These are phyloP conservation scores for Kodamaea alishanica DNA, from an alignment of 1,139 yeast species.

Conservation along the genomic window DNA sequence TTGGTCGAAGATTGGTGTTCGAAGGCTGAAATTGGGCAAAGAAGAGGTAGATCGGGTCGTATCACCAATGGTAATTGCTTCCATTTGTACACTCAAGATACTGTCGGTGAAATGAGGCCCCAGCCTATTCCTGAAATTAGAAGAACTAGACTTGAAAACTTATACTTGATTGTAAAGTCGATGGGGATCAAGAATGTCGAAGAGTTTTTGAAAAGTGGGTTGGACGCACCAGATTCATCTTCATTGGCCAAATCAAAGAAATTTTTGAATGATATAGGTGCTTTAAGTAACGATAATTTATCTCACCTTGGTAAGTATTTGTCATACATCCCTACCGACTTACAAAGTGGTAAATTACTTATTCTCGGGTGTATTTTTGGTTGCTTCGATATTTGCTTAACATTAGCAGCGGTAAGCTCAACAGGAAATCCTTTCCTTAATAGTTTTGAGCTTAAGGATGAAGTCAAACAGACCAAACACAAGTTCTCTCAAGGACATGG, in stretches of 20 bases:
- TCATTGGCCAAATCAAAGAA: slow-evolving; percentile 62
- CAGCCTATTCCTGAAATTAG: slow-evolving; percentile 88
- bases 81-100: slow-evolving; percentile 67
- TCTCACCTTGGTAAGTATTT: slow-evolving; percentile 81
- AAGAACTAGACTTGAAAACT: slow-evolving; percentile 76
- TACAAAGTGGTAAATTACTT: slow-evolving; percentile 77
- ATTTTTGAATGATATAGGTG: slow-evolving; percentile 68
- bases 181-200: slow-evolving; percentile 79
- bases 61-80: slow-evolving; percentile 78
- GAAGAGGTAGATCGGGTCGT: slow-evolving; percentile 99
- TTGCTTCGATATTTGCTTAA: slow-evolving; percentile 69
- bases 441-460: slow-evolving; percentile 61
- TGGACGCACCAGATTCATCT: slow-evolving; percentile 71
- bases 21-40: slow-evolving; percentile 83
- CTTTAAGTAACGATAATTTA: slow-evolving; percentile 53
- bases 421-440: slow-evolving; percentile 70
- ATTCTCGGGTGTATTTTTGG: slow-evolving; percentile 81
- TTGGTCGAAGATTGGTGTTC: slow-evolving; percentile 86
- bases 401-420: slow-evolving; percentile 72
- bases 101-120: slow-evolving; percentile 56
- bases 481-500: slow-evolving; percentile 48
- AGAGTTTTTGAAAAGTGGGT: slow-evolving; percentile 65
- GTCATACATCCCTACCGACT: slow-evolving; percentile 80
- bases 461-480: slow-evolving; percentile 50
- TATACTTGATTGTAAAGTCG: slow-evolving; percentile 78